Conservation (phyloP, 768 basidiomycete genomes). For the Mycena rebaudengoi region DNA sequence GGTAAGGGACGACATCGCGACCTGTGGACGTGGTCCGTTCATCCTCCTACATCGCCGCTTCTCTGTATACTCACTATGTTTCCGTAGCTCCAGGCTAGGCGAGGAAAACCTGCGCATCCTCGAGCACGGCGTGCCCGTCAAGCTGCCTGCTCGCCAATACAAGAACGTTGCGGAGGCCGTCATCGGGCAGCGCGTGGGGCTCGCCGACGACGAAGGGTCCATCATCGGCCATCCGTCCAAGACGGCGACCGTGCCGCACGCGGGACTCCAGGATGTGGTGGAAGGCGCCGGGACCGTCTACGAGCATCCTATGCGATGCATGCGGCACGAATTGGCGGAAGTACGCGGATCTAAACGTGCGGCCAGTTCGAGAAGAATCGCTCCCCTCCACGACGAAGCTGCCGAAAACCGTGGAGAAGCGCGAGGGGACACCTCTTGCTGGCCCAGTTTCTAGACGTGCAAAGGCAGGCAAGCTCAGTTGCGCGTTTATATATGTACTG, state of each 20-base stretch:
- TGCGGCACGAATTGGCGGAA: slow-evolving; percentile 93
- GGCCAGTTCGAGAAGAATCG: slow-evolving; percentile 75
- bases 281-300: slow-evolving; percentile 88
- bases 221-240: slow-evolving; percentile 66
- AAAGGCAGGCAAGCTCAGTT: slow-evolving; percentile 43
- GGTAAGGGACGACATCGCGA: slow-evolving; percentile 77
- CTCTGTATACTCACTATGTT: slow-evolving; percentile 15
- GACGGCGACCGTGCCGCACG: slow-evolving; percentile 75
- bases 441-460: slow-evolving; percentile 55
- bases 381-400: slow-evolving; percentile 48
- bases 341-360: slow-evolving; percentile 88
- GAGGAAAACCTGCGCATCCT: slow-evolving; percentile 70
- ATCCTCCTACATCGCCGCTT: background rate
- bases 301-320: slow-evolving; percentile 80
- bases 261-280: slow-evolving; percentile 86
- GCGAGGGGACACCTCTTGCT: slow-evolving; percentile 64
- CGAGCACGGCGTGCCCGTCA: slow-evolving; percentile 44
- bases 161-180: slow-evolving; percentile 47
- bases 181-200: slow-evolving; percentile 56
- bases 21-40: slow-evolving; percentile 84
- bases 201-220: slow-evolving; percentile 81
- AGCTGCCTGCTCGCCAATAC: slow-evolving; percentile 47
- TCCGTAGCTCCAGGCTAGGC: slow-evolving; percentile 66
- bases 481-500: background rate
- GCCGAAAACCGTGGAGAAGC: slow-evolving; percentile 73